Evolutionary conservation across 768 basidiomycete genomes (phyloP), one percentile per base, ranked within the genome.

Genomic region (Russula sp.): DNA sequence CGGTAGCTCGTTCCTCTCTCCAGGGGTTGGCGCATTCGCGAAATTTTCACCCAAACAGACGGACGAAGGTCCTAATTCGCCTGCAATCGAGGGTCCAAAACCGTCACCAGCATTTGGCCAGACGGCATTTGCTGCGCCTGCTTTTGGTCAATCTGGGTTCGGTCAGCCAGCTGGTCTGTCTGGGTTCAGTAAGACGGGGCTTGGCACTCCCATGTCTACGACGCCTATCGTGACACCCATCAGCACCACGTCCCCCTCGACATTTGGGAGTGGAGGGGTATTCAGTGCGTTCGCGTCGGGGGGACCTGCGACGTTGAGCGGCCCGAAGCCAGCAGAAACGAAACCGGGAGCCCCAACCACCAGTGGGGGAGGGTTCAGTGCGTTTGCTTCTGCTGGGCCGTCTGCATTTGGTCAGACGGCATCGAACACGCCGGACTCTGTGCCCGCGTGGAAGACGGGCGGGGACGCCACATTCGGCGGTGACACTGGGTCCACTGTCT

Each of bases 81-180:
- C 52, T 9, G n/a, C 52, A 4, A 46, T 58, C 1, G 56, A 59
- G 25, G 60, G 56, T 32, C 64, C 68, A n/a, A 63, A 59, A 48
- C 62, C 47, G 63, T 58, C 67, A 7, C 52, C 67, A 2, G 64
- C 68, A 2, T 69, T 67, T 43, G 66, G 67, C 38, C 65, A 67
- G 50, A 52, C 70, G 13, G 56, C 57, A 20, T 67, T 67, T 46
- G 45, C 20, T 46, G 25, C 56, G 16, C 39, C 73, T 5, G 59
- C 65, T 7, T 70, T 71, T 61, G 69, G 70, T 48, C 66, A 68
- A 52, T 62, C 75, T n/a, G 68, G 66, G 0, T 77, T 78, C 58
- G 73, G 72, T 20, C 74, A 76, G 52, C 49, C 70, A 7, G 56
- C 67, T 48, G 66, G 70, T 7, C 68, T 68, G 57, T 56, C 73